Conservation (phyloP, 2,329 filamentous ascomycete species). For the Pseudocercospora cruenta region DNA sequence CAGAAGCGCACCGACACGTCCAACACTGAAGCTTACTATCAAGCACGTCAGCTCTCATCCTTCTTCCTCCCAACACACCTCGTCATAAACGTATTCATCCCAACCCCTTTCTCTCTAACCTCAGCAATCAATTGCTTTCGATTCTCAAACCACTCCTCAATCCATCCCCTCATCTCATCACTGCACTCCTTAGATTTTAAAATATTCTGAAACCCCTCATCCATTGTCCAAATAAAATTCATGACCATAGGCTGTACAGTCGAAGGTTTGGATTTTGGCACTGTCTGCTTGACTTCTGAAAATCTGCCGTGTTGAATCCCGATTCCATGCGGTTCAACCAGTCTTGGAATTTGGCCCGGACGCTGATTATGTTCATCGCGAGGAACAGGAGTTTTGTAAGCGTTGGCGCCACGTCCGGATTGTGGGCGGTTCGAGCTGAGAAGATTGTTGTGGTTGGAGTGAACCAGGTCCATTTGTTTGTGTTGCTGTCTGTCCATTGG, state of each 20-base stretch:
- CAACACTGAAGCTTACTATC: too few species aligned
- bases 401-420: background rate
- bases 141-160: background rate
- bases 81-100: background rate
- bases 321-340: background rate
- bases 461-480: background rate
- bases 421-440: background rate
- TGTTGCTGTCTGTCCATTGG: constrained; percentile 13
- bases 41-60: too few species aligned
- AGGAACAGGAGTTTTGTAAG: background rate
- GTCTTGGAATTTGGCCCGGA: background rate
- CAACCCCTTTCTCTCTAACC: background rate
- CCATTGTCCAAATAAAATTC: constrained; percentile 1
- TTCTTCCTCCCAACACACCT: constrained; percentile 5
- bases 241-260: background rate
- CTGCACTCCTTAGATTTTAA: background rate
- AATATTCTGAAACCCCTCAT: background rate
- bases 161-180: background rate
- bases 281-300: background rate
- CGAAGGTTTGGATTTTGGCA: background rate
- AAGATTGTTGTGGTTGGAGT: background rate
- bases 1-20: too few species aligned
- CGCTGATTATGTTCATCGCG: background rate
- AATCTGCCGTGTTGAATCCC: background rate
- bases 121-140: background rate